Evolutionary conservation across 2,329 filamentous ascomycete species (phyloP).

Genomic region (Colletotrichum sp.): DNA sequence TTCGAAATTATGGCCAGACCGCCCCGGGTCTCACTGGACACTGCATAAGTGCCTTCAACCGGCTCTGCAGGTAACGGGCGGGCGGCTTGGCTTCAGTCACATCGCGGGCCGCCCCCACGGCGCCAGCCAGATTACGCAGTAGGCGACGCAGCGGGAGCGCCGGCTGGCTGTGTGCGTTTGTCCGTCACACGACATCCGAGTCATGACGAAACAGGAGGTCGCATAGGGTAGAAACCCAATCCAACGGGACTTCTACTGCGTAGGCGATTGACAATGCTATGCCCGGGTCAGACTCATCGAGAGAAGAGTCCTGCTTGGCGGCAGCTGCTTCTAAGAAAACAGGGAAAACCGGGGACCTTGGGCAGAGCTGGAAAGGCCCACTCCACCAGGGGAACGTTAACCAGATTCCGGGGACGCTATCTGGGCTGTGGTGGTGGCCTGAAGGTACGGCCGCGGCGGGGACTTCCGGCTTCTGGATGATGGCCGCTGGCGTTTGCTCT

Average conservation of each 20-base stretch:
- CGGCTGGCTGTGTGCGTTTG: not conserved
- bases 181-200: not conserved
- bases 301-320: not conserved
- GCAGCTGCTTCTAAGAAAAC: not conserved
- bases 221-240: not conserved
- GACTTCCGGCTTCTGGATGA: not conserved
- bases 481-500: not conserved
- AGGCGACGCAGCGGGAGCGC: not conserved
- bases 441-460: not conserved
- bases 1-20: not conserved
- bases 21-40: not conserved
- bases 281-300: not conserved
- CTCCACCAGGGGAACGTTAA: not conserved
- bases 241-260: not conserved
- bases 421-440: not conserved
- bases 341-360: not conserved
- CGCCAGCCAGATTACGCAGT: not conserved
- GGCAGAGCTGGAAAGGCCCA: not conserved
- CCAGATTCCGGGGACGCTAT: slow-evolving; percentile 7
- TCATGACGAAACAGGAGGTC: not conserved
- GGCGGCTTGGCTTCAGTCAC: not conserved
- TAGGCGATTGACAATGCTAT: not conserved
- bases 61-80: not conserved
- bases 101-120: not conserved
- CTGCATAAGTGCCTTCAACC: not conserved